Base-by-base conservation (phyloP, 225 moss, liverwort and hornwort species). In the Anthoceros angustus region DNA sequence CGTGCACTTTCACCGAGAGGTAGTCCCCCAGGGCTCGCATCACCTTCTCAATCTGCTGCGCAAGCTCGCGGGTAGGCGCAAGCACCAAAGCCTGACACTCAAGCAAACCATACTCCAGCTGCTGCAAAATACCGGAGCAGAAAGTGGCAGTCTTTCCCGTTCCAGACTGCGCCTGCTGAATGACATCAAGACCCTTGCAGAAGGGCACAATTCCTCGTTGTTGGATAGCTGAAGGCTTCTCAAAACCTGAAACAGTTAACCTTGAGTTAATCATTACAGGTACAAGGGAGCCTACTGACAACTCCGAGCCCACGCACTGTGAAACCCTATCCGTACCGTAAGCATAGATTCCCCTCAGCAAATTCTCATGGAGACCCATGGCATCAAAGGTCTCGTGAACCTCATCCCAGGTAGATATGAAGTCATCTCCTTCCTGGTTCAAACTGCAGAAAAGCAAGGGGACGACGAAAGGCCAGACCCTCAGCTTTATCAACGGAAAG, bases 161-260 rank as follows among this genome's bases (percentile, higher is more conserved):
- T 40, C 79, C 78, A 43, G 81, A 84, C 70, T 83, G 82, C 0
- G 79, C 83, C 72, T 82, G 86, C 62, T 83, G 83, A 39, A 83
- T 84, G 4, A 84, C 86, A 50, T 84, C 83, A 3, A 79, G 75
- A 6, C 81, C 79, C 63, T 84, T 81, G 0, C 81, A 81, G 69
- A 87, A 84, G 15, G 80, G 79, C 10, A 87, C 84, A 21, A 87
- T 84, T 25, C 81, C 86, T 20, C 86, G 79, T 71, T 87, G 84
- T 43, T 87, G 84, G 23, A 87, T 84, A 6, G 84, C 72, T 8
- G 86, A 87, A 6, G 84, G 79, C 66, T 87, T 87, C 80, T 87
- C 86, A 60, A 87, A 87, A 76, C 85, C 82, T 86, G 74, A 18
- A 8, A 15, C 42, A 21, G 9, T n/a, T n/a, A n/a, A 69, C 21